Base-by-base conservation (phyloP, 192 early-diverging fungal genomes). In the Coemansia sp. region DNA sequence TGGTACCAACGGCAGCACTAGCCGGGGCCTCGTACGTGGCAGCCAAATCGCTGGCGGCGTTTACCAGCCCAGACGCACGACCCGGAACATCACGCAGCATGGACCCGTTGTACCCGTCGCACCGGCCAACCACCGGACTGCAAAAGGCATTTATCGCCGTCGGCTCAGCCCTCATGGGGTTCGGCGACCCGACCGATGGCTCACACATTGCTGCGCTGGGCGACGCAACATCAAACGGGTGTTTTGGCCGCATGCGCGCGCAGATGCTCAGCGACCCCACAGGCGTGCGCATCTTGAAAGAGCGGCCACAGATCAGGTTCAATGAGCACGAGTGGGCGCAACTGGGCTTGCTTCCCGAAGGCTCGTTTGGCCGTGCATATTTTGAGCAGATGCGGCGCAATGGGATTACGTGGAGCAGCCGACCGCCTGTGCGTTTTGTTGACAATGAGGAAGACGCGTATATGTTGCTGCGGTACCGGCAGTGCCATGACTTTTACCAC, bases 401-500 rank as follows among this genome's bases (percentile, higher is more conserved):
- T 61, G 83, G 86, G 25, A 89, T 97, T 15, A 84, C 89, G 1
- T 93, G 94, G 23, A 89, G 95, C 56, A 88, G 90, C 7, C 83
- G 97, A 19, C 83, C 78, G 31, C 87, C 88, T 4, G 93, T 98
- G 25, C 88, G 88, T 42, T 94, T 89, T 74, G 90, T 98, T 17
- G 87, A 92, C 57, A 90, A 91, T 78, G 88, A 89, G 34, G 95
- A 97, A 61, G 74, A 97, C 25, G 94, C 93, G 5, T 98, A 95
- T 66, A 90, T 98, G 57, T 90, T 98, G 87, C 84, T 86, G 68
- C 82, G 97, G 66, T 96, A 95, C 66, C 86, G 97, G 20, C 89
- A 98, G 83, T 89, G 90, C 34, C 95, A 97, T 59, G 95, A 98
- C 71, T 94, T 97, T 72, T 95, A 89, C 68, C 97, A 98, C 70